These are phyloP conservation scores for Backusella liffmaniae DNA, from an alignment of 192 early-diverging fungal species.

Conservation along the genomic window DNA sequence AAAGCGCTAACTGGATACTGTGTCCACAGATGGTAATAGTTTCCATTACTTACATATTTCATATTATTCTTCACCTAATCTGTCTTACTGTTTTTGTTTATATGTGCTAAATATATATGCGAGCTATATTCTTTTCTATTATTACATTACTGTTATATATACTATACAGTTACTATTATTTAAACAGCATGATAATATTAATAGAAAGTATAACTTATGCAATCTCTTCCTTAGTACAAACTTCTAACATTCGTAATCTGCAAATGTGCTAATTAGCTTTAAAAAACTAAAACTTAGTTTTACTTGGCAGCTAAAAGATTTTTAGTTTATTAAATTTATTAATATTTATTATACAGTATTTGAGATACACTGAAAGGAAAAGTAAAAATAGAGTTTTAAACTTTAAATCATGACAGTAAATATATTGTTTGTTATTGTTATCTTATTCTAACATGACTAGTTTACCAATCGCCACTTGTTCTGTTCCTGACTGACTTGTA, in stretches of 20 bases:
- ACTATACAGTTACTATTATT: not conserved
- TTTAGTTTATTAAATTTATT: slow-evolving; percentile 1
- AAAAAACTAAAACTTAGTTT: not conserved
- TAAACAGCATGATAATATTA: not conserved
- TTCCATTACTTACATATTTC: not conserved
- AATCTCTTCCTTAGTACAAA: not conserved
- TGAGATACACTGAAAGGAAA: not conserved
- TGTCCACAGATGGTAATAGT: not conserved
- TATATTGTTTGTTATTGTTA: slow-evolving; percentile 1
- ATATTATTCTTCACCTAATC: not conserved
- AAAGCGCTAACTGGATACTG: not conserved
- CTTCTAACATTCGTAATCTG: not conserved
- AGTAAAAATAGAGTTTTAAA: slow-evolving; percentile 3
- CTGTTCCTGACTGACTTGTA: slow-evolving; percentile 1
- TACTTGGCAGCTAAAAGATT: not conserved
- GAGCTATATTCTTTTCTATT: not conserved
- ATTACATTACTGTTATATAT: not conserved
- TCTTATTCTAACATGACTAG: not conserved
- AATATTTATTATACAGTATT: not conserved
- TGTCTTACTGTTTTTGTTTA: not conserved
- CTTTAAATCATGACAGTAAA: slow-evolving; percentile 1
- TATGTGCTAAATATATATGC: not conserved
- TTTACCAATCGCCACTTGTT: not conserved
- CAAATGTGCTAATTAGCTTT: not conserved
- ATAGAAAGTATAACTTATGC: not conserved